Conservation (phyloP, 495 filamentous ascomycete species). For the Talaromyces trachyspermus region DNA sequence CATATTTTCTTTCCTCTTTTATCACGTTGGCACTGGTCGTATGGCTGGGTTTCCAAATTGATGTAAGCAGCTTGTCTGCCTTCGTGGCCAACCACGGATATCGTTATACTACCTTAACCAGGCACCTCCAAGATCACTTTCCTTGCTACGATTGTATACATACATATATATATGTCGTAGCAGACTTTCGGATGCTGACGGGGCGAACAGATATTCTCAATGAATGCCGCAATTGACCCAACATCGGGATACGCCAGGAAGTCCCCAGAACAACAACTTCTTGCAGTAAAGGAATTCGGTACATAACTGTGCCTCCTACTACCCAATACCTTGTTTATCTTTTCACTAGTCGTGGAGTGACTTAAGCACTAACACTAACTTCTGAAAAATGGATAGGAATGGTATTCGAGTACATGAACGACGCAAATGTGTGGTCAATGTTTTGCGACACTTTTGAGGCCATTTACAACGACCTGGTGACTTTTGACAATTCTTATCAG, state of each 20-base stretch:
- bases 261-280: not conserved
- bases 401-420: constrained; percentile 2
- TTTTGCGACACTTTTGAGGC: constrained; percentile 5
- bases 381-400: constrained; percentile 1
- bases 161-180: too few species aligned
- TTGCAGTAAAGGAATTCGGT: not conserved
- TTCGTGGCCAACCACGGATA: too few species aligned
- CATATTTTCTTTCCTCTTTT: not conserved
- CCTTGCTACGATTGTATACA: too few species aligned
- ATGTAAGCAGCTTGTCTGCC: too few species aligned
- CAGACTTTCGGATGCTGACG: too few species aligned
- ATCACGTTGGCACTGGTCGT: too few species aligned
- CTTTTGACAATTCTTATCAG: not conserved
- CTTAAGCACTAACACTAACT: too few species aligned
- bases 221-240: not conserved
- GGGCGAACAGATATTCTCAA: not conserved
- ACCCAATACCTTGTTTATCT: too few species aligned
- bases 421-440: not conserved
- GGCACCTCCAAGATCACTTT: too few species aligned
- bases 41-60: too few species aligned
- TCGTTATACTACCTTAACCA: too few species aligned
- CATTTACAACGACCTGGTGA: not conserved
- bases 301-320: not conserved
- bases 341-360: too few species aligned
- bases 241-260: not conserved